Percentiles rank a stretch among this genome's conserved stretches.
These are phyloP conservation scores for Sanghuangporus sanghuang DNA, from an alignment of 1,284 basidiomycete genomes.

Conservation along the genomic window DNA sequence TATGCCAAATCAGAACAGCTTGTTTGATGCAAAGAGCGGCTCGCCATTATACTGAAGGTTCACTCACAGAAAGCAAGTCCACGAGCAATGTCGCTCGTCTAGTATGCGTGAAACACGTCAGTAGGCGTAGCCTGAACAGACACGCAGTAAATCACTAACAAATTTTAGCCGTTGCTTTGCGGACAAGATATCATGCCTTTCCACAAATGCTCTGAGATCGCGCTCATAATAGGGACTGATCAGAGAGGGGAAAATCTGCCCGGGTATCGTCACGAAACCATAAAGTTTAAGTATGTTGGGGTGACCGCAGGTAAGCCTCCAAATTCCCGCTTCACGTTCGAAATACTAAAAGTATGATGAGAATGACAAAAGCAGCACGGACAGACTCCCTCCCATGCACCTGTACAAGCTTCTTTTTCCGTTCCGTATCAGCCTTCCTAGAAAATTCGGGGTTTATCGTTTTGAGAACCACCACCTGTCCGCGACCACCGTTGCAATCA, in stretches of 20 bases:
- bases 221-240: background rate
- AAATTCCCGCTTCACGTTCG: background rate
- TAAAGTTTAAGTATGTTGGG: background rate
- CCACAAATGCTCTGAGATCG: background rate
- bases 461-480: background rate
- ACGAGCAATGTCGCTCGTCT: background rate
- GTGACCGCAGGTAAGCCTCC: background rate
- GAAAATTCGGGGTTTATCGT: background rate
- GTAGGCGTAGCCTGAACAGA: no score
- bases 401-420: background rate
- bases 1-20: background rate
- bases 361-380: background rate
- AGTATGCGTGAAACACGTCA: no score
- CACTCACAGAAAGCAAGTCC: conserved; percentile 1
- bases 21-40: background rate
- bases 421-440: background rate
- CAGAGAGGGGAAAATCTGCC: background rate
- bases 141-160: background rate
- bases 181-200: background rate
- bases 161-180: background rate
- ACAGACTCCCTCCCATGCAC: background rate
- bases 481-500: no score
- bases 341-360: background rate
- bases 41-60: background rate
- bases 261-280: background rate